phyloP scores from a whole-genome alignment of 2,329 filamentous ascomycete genomes.

The Sclerotinia nivalis region DNA sequence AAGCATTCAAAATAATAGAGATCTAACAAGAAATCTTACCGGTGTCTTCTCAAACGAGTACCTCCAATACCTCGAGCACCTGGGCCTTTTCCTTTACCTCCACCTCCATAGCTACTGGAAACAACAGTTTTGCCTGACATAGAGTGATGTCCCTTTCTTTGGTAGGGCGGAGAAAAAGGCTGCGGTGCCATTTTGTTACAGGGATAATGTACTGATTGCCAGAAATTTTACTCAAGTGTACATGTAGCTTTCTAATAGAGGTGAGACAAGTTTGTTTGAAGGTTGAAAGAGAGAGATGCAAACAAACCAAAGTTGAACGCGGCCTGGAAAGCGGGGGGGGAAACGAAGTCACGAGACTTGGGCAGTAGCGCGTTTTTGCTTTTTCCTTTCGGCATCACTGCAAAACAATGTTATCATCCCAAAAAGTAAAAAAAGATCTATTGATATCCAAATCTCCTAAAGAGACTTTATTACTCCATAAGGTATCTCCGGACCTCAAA shows the following conservation, averaged over 20 bases:
- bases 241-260: background rate
- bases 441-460: background rate
- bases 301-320: conserved; percentile 1
- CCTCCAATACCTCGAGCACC: conserved; percentile 24
- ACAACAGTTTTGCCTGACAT: conserved; percentile 4
- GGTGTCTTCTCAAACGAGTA: conserved; percentile 25
- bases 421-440: background rate
- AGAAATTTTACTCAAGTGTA: background rate
- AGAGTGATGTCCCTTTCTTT: background rate
- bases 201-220: background rate
- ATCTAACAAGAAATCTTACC: conserved; percentile 2
- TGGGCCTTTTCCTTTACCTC: conserved; percentile 27
- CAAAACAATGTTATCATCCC: background rate
- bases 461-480: conserved; percentile 10
- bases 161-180: background rate
- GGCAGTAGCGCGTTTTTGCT: background rate
- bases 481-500: background rate
- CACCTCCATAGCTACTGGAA: background rate
- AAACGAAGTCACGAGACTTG: conserved; percentile 9
- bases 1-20: background rate
- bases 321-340: background rate
- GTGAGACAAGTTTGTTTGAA: background rate
- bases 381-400: background rate
- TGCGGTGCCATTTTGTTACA: background rate
- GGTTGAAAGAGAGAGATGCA: background rate